These are phyloP conservation scores for Cyclotella choctawhatcheeana DNA, from an alignment of 108 stramenopile species.

Conservation along the genomic window DNA sequence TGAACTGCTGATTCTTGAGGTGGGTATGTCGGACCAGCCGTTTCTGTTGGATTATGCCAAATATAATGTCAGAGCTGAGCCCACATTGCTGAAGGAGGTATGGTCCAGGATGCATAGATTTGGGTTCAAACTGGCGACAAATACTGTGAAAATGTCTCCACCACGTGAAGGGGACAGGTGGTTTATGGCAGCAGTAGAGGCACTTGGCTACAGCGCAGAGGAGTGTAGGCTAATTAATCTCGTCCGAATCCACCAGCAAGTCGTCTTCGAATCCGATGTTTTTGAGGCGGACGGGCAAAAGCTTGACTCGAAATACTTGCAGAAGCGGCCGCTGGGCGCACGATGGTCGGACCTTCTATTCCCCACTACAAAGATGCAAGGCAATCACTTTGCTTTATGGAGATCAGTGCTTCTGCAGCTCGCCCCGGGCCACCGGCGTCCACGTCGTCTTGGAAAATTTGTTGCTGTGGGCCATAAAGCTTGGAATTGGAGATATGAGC, in stretches of 20 bases:
- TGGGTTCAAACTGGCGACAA: too few species aligned
- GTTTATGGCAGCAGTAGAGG: too few species aligned
- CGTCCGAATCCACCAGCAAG: too few species aligned
- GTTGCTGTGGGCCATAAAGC: slow-evolving; percentile 6
- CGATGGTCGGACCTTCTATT: slow-evolving; percentile 2
- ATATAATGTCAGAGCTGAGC: background rate
- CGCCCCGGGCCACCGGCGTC: background rate
- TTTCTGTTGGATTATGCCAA: background rate
- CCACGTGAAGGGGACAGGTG: too few species aligned
- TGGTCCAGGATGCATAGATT: background rate
- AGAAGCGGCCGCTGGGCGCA: background rate
- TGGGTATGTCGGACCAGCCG: background rate
- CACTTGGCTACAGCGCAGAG: too few species aligned
- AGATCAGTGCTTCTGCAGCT: background rate
- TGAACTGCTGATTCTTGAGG: background rate
- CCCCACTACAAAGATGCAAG: background rate
- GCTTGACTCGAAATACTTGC: too few species aligned
- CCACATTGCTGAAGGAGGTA: background rate
- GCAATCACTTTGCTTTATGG: background rate
- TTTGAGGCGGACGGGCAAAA: too few species aligned
- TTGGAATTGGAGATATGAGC: slow-evolving; percentile 2
- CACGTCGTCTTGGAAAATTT: too few species aligned
- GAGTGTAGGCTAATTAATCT: too few species aligned
- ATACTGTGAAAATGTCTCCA: too few species aligned
- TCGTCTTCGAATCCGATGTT: too few species aligned